Evolutionary conservation across 2,329 filamentous ascomycete species (phyloP).

Genomic region (Ciborinia camelliae): DNA sequence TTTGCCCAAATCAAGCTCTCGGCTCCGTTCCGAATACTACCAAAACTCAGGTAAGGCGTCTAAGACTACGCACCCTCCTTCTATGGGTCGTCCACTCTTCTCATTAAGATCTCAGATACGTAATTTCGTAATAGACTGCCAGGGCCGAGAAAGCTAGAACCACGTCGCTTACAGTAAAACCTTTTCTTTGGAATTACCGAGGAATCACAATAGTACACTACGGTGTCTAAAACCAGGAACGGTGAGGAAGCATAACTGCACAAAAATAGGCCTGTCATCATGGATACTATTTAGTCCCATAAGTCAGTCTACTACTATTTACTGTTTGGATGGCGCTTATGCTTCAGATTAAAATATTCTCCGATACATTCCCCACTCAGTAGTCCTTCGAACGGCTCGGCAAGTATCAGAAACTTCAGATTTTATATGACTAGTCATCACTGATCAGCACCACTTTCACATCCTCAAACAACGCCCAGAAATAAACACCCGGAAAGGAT

Average conservation of each 20-base stretch:
- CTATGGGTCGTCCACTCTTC: neutral
- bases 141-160: slow-evolving; percentile 4
- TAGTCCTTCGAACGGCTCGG: neutral
- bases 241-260: neutral
- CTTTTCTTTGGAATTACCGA: slow-evolving; percentile 9
- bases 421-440: slow-evolving; percentile 14
- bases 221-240: slow-evolving; percentile 11
- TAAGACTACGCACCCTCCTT: neutral
- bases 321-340: slow-evolving; percentile 12
- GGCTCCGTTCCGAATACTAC: neutral
- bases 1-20: neutral
- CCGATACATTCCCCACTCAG: slow-evolving; percentile 13
- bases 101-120: neutral
- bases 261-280: slow-evolving; percentile 8
- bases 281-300: neutral
- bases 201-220: neutral
- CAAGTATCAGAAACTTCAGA: neutral
- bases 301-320: neutral
- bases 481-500: slow-evolving; percentile 9
- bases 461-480: slow-evolving; percentile 19
- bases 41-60: neutral
- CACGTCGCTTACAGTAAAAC: slow-evolving; percentile 7
- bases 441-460: slow-evolving; percentile 12
- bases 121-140: slow-evolving; percentile 3
- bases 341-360: slow-evolving; percentile 21